These are phyloP conservation scores for Marchantia polymorpha DNA, from an alignment of 225 moss, liverwort and hornwort genomes.

Conservation along the genomic window DNA sequence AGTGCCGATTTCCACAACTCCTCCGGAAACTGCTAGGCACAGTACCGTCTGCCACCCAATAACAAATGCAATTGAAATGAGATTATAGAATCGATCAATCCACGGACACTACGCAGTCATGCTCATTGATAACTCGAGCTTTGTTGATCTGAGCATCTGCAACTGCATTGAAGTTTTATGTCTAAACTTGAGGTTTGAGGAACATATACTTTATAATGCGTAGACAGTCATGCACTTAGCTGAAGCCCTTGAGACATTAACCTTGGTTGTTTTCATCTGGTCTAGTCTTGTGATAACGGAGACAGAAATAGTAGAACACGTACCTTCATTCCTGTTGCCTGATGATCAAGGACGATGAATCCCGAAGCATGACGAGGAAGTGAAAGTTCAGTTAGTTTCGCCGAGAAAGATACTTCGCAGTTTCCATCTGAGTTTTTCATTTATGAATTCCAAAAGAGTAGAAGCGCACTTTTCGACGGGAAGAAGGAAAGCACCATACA, in stretches of 20 bases:
- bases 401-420: background rate
- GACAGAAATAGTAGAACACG: background rate
- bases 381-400: background rate
- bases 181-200: too few relatives aligned
- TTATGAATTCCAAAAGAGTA: background rate
- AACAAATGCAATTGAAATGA: too few relatives aligned
- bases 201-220: too few relatives aligned
- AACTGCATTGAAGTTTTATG: too few relatives aligned
- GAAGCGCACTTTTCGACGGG: background rate
- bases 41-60: conserved; percentile 26
- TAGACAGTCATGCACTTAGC: too few relatives aligned
- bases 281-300: too few relatives aligned
- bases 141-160: too few relatives aligned
- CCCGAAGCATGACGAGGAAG: background rate
- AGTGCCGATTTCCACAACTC: conserved; percentile 32
- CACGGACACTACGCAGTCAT: too few relatives aligned
- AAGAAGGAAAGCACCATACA: background rate
- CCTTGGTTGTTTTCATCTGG: too few relatives aligned
- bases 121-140: too few relatives aligned
- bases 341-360: background rate
- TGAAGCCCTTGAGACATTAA: too few relatives aligned
- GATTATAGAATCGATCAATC: too few relatives aligned
- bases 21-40: conserved; percentile 27
- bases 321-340: conserved; percentile 30
- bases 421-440: background rate